Conservation (phyloP, 345 rosid species). For the Durio zibethinus region DNA sequence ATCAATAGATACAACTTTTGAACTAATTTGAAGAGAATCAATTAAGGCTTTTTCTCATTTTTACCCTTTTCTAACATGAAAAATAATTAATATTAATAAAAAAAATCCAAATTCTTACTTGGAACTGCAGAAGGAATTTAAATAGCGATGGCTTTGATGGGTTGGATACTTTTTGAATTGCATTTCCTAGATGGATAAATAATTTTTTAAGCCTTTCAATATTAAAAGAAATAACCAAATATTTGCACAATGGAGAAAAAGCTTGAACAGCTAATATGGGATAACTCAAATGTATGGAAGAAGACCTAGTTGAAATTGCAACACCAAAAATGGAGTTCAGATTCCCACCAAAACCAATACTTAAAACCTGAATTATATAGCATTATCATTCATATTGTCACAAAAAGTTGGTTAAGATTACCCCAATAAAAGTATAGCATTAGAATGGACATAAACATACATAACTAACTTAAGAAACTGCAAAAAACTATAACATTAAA, state of each 20-base stretch:
- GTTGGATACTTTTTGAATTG: no score
- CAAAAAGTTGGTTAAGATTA: neutral
- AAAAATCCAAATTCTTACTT: conserved; percentile 41
- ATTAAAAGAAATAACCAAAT: neutral
- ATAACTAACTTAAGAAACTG: neutral
- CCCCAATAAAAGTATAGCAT: neutral
- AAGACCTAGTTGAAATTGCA: conserved; percentile 35
- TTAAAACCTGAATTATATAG: conserved; percentile 28
- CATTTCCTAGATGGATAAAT: conserved; percentile 36
- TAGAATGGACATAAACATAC: neutral
- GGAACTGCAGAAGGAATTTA: conserved; percentile 56
- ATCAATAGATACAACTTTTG: conserved; percentile 20
- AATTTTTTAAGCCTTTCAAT: neutral
- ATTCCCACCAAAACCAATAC: conserved; percentile 36
- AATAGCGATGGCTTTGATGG: conserved; percentile 79
- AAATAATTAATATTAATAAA: neutral
- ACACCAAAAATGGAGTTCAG: conserved; percentile 43
- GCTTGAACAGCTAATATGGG: neutral
- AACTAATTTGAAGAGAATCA: neutral
- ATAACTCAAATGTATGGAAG: conserved; percentile 60
- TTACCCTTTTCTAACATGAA: neutral
- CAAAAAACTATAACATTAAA: neutral
- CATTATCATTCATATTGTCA: neutral
- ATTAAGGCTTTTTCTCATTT: neutral
- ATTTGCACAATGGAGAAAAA: no score